A percentile compares a stretch with the other conserved stretches of the same genome.
Conservation (phyloP, 768 basidiomycete species). For the Boletus eberwhitei region DNA sequence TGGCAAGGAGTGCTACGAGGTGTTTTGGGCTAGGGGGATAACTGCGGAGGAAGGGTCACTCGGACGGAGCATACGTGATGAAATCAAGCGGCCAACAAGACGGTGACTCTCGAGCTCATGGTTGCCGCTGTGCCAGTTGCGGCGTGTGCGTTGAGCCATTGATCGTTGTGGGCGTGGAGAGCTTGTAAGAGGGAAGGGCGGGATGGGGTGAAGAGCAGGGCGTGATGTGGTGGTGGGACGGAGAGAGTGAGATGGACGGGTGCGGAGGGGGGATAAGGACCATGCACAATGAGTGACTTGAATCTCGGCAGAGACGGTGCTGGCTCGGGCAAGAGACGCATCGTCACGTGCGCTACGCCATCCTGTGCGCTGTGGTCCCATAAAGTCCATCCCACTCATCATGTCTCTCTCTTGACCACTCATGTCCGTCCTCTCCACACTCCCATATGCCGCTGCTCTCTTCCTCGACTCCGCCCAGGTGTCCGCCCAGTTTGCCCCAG, state of each 20-base stretch:
- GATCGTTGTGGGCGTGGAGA: slow-evolving; percentile 50
- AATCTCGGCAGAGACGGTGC: slow-evolving; percentile 52
- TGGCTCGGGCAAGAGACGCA: slow-evolving; percentile 41
- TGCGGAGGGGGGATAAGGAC: slow-evolving; percentile 62
- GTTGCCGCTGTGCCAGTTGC: slow-evolving; percentile 37
- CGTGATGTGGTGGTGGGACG: slow-evolving; percentile 29
- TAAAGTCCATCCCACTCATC: neutral
- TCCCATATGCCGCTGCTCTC: slow-evolving; percentile 10
- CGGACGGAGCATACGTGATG: neutral
- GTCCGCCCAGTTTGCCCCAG: slow-evolving; percentile 44
- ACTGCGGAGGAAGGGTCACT: slow-evolving; percentile 34
- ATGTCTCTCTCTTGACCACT: neutral
- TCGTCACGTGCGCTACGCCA: slow-evolving; percentile 23
- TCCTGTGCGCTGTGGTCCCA: slow-evolving; percentile 13
- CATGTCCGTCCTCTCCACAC: slow-evolving; percentile 16
- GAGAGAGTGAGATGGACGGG: slow-evolving; percentile 68
- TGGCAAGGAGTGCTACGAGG: slow-evolving; percentile 48
- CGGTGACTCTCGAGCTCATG: slow-evolving; percentile 42
- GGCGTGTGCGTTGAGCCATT: slow-evolving; percentile 35
- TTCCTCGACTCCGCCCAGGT: slow-evolving; percentile 36
- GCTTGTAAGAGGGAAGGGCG: slow-evolving; percentile 40
- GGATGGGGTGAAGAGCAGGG: slow-evolving; percentile 54
- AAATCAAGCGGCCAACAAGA: slow-evolving; percentile 48
- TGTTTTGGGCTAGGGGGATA: slow-evolving; percentile 64
- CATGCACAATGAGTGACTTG: slow-evolving; percentile 57